phyloP scores from a whole-genome alignment of 2,329 filamentous ascomycete species.

The Cordyceps pruinosa region DNA sequence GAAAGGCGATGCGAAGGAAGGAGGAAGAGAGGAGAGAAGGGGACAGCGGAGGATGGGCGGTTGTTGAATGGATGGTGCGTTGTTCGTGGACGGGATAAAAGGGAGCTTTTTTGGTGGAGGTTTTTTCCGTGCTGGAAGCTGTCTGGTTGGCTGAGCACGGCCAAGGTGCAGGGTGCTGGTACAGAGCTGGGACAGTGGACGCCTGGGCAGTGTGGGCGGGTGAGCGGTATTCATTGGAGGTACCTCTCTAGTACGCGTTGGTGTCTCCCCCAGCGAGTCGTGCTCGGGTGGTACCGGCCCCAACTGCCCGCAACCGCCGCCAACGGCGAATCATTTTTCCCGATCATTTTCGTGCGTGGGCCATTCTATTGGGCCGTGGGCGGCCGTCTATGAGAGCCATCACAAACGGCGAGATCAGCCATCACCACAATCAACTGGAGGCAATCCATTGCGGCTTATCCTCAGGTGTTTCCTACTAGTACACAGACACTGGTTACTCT shows the following conservation, averaged over 20 bases:
- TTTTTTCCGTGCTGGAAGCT: conserved; percentile 1
- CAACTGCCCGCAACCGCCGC: no score
- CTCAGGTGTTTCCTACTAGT: no score
- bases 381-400: background rate
- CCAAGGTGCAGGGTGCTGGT: background rate
- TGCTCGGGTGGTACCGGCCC: conserved; percentile 12
- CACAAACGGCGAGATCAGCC: background rate
- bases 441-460: conserved; percentile 22
- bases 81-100: conserved; percentile 8
- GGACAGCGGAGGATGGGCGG: background rate
- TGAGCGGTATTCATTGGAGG: background rate
- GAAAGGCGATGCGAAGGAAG: background rate
- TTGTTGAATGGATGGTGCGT: background rate
- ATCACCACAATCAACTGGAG: conserved; percentile 42
- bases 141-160: background rate
- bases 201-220: background rate
- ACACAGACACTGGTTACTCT: no score
- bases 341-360: conserved; percentile 12
- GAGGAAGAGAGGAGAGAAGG: conserved; percentile 14
- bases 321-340: conserved; percentile 12
- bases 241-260: background rate
- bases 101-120: conserved; percentile 11
- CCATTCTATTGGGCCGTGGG: no score
- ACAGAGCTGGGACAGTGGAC: background rate
- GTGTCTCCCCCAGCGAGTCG: background rate